phyloP scores from a whole-genome alignment of 2,329 filamentous ascomycete genomes.

The Colletotrichum musicola region DNA sequence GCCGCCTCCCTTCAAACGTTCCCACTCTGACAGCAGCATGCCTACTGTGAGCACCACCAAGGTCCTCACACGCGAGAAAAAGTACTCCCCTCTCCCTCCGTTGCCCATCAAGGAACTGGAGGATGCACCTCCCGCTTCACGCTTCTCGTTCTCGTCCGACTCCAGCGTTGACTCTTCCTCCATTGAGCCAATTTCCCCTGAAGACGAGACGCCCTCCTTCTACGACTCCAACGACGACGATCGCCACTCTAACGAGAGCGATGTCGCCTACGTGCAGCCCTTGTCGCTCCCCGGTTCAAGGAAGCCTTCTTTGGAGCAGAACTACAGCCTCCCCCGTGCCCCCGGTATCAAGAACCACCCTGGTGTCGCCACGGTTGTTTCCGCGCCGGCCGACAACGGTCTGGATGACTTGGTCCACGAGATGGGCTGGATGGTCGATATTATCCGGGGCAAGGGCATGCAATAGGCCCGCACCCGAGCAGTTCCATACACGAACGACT shows the following conservation, averaged over 20 bases:
- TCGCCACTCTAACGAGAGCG: slow-evolving; percentile 50
- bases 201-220: slow-evolving; percentile 59
- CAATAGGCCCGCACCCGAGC: slow-evolving; percentile 5
- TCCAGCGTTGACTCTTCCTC: slow-evolving; percentile 49
- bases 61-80: slow-evolving; percentile 43
- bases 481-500: neutral
- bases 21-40: slow-evolving; percentile 48
- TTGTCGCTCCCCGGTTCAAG: slow-evolving; percentile 35
- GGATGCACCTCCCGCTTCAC: slow-evolving; percentile 41
- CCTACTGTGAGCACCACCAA: slow-evolving; percentile 42
- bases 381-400: slow-evolving; percentile 51
- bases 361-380: slow-evolving; percentile 45
- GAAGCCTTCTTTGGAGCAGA: slow-evolving; percentile 42
- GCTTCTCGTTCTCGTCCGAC: slow-evolving; percentile 48
- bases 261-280: slow-evolving; percentile 48
- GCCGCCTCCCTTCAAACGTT: slow-evolving; percentile 64
- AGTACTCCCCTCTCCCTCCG: slow-evolving; percentile 29
- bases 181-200: slow-evolving; percentile 53
- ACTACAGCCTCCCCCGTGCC: slow-evolving; percentile 61
- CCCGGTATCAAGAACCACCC: slow-evolving; percentile 43
- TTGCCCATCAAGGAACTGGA: slow-evolving; percentile 19
- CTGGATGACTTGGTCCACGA: slow-evolving; percentile 59
- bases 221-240: slow-evolving; percentile 61
- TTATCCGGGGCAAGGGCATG: slow-evolving; percentile 54
- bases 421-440: slow-evolving; percentile 65